Evolutionary conservation across 306 rosid species (phyloP), one percentile per base, ranked within the genome.

Genomic region (Glycine latifolia): DNA sequence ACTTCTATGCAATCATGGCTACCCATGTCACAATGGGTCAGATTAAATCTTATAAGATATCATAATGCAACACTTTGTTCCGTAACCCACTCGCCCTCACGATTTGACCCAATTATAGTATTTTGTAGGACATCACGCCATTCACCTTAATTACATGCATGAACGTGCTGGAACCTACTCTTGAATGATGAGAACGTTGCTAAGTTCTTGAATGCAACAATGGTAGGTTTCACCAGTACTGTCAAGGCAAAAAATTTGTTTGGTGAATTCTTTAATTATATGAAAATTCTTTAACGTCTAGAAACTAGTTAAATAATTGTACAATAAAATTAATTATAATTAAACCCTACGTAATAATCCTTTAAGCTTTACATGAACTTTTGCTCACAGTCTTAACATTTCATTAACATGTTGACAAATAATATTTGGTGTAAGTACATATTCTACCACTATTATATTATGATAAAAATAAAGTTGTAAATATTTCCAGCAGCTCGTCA

Each of bases 31-130:
- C 26, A 1, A 8, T 53, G 63, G 63, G 70, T 73, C 53, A 43
- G 67, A 31, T 59, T 54, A 12, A 53, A 12, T 62, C 52, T 44
- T 46, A 55, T 75, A 20, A 44, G 60, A n/a, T 58, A 56, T 17
- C 17, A 52, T 43, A 16, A 60, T 67, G 69, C 67, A 72, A 13
- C 71, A 35, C 17, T 78, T 85, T 73, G 70, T 82, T 78, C 41
- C 54, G 61, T 31, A 76, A 61, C 80, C 53, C 31, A 15, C 11
- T 6, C 44, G 4, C 44, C 44, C 44, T 5, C 44, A 39, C 44
- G 44, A 35, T 39, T 73, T 73, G 52, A 54, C 43, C 49, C 55
- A 3, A 35, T 81, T 44, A 41, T 43, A 6, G 47, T 35, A 33
- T 63, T 7, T 71, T 11, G 8, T 26, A 47, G 58, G 20, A 73